Base-by-base conservation (phyloP, 2,329 filamentous ascomycete species). In the Cordyceps cicadae region DNA sequence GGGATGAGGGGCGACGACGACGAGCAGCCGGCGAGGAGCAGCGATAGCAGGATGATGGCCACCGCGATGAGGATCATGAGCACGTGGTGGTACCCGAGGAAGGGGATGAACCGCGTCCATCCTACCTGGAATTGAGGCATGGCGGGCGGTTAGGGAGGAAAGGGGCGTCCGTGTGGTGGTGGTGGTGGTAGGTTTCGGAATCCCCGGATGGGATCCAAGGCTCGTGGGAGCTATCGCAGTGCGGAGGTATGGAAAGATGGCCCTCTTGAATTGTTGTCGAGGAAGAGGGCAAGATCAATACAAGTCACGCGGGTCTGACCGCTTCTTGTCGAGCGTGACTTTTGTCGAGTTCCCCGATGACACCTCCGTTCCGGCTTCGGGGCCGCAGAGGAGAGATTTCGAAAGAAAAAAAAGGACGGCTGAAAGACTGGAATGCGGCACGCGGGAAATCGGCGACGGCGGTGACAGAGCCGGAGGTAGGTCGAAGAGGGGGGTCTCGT, bases 51-150 rank as follows among this genome's bases (percentile, higher is more conserved):
- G 74, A 99, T 96, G 70, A 99, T 96, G 51, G 92, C 85, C 62
- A 97, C 79, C 60, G 90, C 92, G 71, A 99, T 96, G 66, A 99
- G 79, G 68, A 99, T 91, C 94, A 99, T 99, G 74, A 99, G 84
- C 66, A 97, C 88, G 85, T 99, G 85, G 71, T 88, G 86, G 70
- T 88, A 88, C 66, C 86, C 86, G 62, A 88, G 79, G 71, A 88
- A 88, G 66, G 86, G 86, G 72, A 88, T 76, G 67, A 82, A 84
- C 70, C 84, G 56, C 4, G 51, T 57, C 60, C 67, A 68, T 66
- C 67, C 65, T 62, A 65, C 49, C n/a, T 48, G 46, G 34, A 60
- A 56, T 37, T 48, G 50, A 53, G 61, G 49, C 55, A 57, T 60
- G 39, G 21, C 53, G 55, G 61, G 12, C 48, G 51, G 56, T 24